Evolutionary conservation across 1,139 yeast genomes (phyloP), one percentile per base, ranked within the genome.

Genomic region (Suhomyces choctaworum): DNA sequence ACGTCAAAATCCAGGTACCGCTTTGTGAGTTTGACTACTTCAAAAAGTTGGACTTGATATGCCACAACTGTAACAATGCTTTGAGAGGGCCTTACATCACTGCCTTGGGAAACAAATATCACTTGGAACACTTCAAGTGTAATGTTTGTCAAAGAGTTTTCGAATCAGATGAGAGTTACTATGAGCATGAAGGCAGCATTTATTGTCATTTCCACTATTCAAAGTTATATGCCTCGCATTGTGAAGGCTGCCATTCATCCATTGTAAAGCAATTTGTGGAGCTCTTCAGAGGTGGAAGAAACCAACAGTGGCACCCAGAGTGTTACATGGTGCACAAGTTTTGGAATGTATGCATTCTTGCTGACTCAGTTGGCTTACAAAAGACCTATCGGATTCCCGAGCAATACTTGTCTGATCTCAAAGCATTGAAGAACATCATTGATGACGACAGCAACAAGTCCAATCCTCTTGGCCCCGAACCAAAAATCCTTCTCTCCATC

Each of bases 251-350:
- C 62, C 77, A 82, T 44, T 82, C 89, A 22, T 87, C 97, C 2
- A 92, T 92, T 37, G 78, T 94, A 22, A 90, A 90, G 52, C 97
- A 92, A 56, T 92, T 89, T 61, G 96, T 90, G 23, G 97, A 92
- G 58, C 78, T 92, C 31, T 87, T 80, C 45, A 73, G 95, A 47
- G 96, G 96, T 31, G 97, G 97, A n/a, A 75, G 85, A 48, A 84
- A 85, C 45, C 96, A 90, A 57, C 96, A 89, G 55, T 94, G 98
- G 98, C 99, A 94, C 59, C 97, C 97, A 3, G 98, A 94, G 58
- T 94, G 98, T 65, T 94, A 89, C 56, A 94, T 94, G 90, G 95
- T 92, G 32, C 90, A 86, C 66, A 90, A 90, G 57, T 90, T 89
- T 53, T 94, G 98, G 98, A 90, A 88, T 54, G 96, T 90, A 16